A percentile compares a stretch with the other conserved stretches of the same genome.
These are phyloP conservation scores for Cinchona pubescens DNA, from an alignment of 257 asterid species.

Conservation along the genomic window DNA sequence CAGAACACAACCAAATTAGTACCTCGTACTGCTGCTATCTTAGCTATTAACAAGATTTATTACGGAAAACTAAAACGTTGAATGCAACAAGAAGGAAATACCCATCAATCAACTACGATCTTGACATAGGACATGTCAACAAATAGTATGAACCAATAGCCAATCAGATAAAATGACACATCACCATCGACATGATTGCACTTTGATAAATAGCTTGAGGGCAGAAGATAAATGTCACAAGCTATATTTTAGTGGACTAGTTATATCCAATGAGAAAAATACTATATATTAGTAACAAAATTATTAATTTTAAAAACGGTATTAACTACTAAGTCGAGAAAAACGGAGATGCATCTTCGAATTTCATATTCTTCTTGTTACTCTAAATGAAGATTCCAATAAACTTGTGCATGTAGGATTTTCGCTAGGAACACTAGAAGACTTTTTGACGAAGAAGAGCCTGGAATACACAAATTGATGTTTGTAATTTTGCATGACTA, in stretches of 20 bases:
- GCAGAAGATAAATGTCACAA: not conserved
- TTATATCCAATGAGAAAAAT: not conserved
- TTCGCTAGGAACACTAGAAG: not conserved
- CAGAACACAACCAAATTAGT: constrained; percentile 6
- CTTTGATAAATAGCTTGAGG: not conserved
- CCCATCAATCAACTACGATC: not conserved
- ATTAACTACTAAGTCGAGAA: not conserved
- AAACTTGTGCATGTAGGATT: not conserved
- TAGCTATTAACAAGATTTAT: not conserved
- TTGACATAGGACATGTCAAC: not conserved
- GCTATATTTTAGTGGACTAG: not conserved
- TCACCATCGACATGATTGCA: not conserved
- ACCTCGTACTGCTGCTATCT: not conserved
- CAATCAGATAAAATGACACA: not conserved
- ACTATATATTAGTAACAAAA: not conserved
- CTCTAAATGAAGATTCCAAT: not conserved
- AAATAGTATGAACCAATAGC: not conserved
- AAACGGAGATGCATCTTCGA: not conserved
- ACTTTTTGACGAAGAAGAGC: not conserved
- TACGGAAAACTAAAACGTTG: not conserved
- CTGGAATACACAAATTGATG: not conserved
- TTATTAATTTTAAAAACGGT: not conserved
- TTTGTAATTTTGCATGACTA: not conserved
- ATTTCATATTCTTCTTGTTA: not conserved
- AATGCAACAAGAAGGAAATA: not conserved